Conservation (phyloP, 108 stramenopile species). For the Cyclostephanos invisitatus region DNA sequence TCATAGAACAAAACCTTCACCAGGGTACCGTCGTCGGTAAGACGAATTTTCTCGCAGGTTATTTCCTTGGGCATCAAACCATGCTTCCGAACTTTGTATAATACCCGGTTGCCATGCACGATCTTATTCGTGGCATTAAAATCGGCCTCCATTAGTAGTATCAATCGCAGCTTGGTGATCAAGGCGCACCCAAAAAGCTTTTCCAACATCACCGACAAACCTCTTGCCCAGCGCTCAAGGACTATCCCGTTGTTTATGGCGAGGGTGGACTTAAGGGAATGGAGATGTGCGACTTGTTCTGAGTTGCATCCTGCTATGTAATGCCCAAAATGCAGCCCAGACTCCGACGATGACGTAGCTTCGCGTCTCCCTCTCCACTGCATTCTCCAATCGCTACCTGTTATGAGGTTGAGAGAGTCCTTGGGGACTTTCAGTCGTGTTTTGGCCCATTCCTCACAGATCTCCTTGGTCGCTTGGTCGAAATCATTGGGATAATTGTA, state of each 20-base stretch:
- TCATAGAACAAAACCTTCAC: conserved; percentile 3
- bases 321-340: not conserved
- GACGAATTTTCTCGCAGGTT: conserved; percentile 10
- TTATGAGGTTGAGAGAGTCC: not conserved
- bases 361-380: conserved; percentile 2
- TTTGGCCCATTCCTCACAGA: not conserved
- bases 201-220: conserved; percentile 1
- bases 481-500: not conserved
- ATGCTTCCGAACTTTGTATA: conserved; percentile 1
- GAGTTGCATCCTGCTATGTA: not conserved
- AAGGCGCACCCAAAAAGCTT: not conserved
- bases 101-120: conserved; percentile 15
- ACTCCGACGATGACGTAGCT: conserved; percentile 12
- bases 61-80: conserved; percentile 31
- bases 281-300: not conserved
- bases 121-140: too few species aligned
- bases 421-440: not conserved
- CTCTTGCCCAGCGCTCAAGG: not conserved
- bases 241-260: not conserved
- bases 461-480: not conserved
- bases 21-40: conserved; percentile 8
- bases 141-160: conserved; percentile 15
- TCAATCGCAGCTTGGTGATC: conserved; percentile 5
- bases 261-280: not conserved
- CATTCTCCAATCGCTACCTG: not conserved